Conservation (phyloP, 805 yeast genomes). For the Clavispora asparagi region DNA sequence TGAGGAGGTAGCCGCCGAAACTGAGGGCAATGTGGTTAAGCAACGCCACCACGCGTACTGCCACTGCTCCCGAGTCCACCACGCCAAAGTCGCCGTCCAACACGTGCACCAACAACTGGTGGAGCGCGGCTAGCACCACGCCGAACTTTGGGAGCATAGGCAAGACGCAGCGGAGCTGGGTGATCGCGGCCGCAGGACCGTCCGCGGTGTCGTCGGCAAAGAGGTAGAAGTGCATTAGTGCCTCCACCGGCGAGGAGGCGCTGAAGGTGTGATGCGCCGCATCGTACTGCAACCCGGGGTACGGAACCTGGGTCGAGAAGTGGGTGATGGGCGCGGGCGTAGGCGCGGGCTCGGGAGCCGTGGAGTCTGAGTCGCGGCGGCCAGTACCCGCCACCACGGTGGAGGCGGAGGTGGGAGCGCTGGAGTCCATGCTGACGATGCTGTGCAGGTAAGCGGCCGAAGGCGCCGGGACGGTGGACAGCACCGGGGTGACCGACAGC, state of each 20-base stretch:
- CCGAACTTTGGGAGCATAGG: constrained; percentile 35
- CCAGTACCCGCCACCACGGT: neutral
- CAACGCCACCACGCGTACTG: constrained; percentile 48
- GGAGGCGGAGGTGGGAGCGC: neutral
- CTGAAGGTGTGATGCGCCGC: constrained; percentile 26
- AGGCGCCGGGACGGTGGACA: too few species aligned
- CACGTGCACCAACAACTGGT: constrained; percentile 14
- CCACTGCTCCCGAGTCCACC: constrained; percentile 25
- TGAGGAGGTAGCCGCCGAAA: constrained; percentile 67
- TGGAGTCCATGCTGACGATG: neutral
- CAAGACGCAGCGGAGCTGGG: constrained; percentile 19
- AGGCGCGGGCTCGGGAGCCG: constrained; percentile 12
- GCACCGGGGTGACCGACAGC: too few species aligned
- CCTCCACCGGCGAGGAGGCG: constrained; percentile 58
- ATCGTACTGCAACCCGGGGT: constrained; percentile 42
- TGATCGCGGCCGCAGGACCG: constrained; percentile 7
- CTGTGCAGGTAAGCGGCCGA: neutral
- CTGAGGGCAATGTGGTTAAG: constrained; percentile 52
- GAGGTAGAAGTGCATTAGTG: constrained; percentile 70
- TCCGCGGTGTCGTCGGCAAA: constrained; percentile 17
- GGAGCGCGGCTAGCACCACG: constrained; percentile 19
- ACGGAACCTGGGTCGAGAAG: constrained; percentile 23
- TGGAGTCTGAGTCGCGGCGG: constrained; percentile 20
- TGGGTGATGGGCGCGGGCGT: constrained; percentile 15
- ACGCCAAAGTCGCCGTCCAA: constrained; percentile 23